Base-by-base conservation (phyloP, 164 flowering plant genomes). In the Tinospora cordifolia region DNA sequence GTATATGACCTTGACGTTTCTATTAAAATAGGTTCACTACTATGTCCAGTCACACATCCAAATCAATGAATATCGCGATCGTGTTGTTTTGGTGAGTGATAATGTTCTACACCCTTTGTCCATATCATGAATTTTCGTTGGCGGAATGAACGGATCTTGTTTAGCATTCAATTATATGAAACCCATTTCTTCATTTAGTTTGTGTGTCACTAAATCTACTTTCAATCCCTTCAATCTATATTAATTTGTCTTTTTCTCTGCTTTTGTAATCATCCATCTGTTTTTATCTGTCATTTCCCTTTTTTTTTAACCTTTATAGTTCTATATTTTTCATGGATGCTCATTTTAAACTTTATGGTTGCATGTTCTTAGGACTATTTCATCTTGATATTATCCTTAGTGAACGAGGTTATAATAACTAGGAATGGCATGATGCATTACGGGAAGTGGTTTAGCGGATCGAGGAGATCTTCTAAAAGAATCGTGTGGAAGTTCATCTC, bases 1-100 rank as follows among this genome's bases (percentile, higher is more conserved):
- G 46, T 19, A 44, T 54, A 47, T 38, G 46, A 41, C 26, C 25
- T 76, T 19, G 72, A 26, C 68, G 6, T 46, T 40, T 74, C 30
- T 74, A 22, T 75, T 63, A 69, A 8, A 70, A 79, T 64, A 94
- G 99, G 88, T 87, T 47, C 75, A 92, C 75, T 85, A 84, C 78
- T 95, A 95, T 84, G 86, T 91, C 65, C 99, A 92, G 73, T 95
- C 99, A 30, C 98, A 95, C 75, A 95, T 95, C 79, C 99, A 95
- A 79, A 81, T 95, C 82, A 95, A 95, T 76, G 99, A 95, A 79
- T 95, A 90, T 74, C 83, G 99, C 77, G 99, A 95, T 73, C 91
- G 96, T 66, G 90, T 95, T 10, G 70, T 95, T 74, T 76, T 95
- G 86, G 99, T 92, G 71, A 79, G 89, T 81, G 7, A 13, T 68